These are phyloP conservation scores for Ogataea dorogensis DNA, from an alignment of 805 yeast genomes.

Conservation along the genomic window DNA sequence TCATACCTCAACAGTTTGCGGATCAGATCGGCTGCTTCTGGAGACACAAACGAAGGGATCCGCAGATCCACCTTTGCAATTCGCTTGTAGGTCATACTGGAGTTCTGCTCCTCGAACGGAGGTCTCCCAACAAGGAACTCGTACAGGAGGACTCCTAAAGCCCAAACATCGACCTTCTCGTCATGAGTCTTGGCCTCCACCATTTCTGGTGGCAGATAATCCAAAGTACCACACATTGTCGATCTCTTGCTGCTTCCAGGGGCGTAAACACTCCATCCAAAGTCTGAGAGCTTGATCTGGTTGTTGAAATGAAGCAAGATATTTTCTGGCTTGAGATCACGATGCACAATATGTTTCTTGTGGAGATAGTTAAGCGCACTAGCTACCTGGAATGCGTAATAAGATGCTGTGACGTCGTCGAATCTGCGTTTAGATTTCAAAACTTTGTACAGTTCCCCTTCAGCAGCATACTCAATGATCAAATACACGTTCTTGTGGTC, in stretches of 20 bases:
- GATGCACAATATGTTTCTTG: constrained; percentile 74
- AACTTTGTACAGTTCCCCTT: constrained; percentile 82
- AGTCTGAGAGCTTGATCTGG: constrained; percentile 81
- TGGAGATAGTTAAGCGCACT: constrained; percentile 78
- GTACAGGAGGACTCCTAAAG: constrained; percentile 81
- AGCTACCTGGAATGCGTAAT: constrained; percentile 80
- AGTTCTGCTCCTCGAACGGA: constrained; percentile 84
- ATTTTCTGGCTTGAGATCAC: constrained; percentile 95
- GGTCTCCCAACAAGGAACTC: constrained; percentile 88
- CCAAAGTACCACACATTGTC: constrained; percentile 93
- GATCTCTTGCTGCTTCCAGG: constrained; percentile 51
- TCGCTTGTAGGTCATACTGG: constrained; percentile 74
- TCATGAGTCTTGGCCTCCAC: constrained; percentile 81
- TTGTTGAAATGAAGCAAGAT: constrained; percentile 76
- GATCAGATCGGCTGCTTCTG: constrained; percentile 78
- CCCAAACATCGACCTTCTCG: constrained; percentile 84
- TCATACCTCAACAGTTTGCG: constrained; percentile 59
- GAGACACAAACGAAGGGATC: constrained; percentile 67
- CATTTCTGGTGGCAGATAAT: constrained; percentile 94
- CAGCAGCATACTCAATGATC: constrained; percentile 77
- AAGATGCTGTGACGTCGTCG: constrained; percentile 69
- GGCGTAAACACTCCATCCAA: constrained; percentile 91
- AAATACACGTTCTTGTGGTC: constrained; percentile 79
- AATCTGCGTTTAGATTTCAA: constrained; percentile 68
- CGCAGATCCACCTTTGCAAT: constrained; percentile 74